Evolutionary conservation across 768 basidiomycete genomes (phyloP), one percentile per base, ranked within the genome.

Genomic region (Suillus bovinus): DNA sequence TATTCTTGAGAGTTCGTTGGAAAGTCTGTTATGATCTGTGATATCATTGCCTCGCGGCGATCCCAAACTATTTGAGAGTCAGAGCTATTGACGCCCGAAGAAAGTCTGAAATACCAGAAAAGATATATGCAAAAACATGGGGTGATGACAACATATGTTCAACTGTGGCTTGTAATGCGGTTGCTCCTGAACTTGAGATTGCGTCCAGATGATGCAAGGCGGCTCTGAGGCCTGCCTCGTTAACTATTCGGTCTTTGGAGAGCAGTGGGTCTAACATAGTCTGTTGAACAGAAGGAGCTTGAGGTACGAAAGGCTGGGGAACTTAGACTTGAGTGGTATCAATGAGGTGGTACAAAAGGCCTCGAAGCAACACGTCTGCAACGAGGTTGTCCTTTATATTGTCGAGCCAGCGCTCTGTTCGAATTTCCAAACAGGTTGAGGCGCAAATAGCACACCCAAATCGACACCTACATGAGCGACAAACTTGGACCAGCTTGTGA

Each of bases 11-110:
- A 63, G 46, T 66, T 66, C 0, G 55, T 61, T 2, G 79, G 80
- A 58, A 78, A 81, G 17, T 63, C 58, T 17, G 71, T 63, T 20
- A 80, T 20, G 33, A 81, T 74, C 69, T 67, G 74, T 41, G 38
- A 22, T 44, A 66, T 61, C 27, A 78, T n/a, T 22, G 38, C 17
- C 27, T 36, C 53, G n/a, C 50, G 58, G 16, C 42, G 58, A n/a
- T 67, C 61, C 54, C 61, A 60, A 33, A 59, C 74, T 73, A 53
- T 42, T n/a, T 24, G 4, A 13, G 31, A 24, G 0, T 42, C 66
- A 56, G 63, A 62, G 42, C 14, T 27, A 22, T 13, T 38, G 9
- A 44, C n/a, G 10, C 38, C 0, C 13, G 24, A 6, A 24, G 0
- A 8, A 52, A 17, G 17, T n/a, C 20, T 52, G 22, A 63, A 66